phyloP scores from a whole-genome alignment of 306 rosid species.

The Trichosanthes cucumerina region DNA sequence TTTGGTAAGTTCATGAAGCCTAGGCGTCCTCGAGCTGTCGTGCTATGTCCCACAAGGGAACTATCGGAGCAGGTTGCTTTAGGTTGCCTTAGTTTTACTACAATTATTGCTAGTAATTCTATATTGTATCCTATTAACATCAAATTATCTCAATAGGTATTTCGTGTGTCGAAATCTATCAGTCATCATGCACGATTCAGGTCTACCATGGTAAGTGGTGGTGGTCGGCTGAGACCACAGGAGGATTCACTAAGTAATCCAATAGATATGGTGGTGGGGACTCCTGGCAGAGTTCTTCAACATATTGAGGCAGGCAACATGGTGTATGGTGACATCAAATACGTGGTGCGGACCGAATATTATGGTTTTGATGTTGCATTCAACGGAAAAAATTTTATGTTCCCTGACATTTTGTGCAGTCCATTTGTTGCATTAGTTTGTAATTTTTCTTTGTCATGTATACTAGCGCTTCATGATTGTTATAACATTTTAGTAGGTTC shows the following conservation, averaged over 20 bases:
- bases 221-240: constrained; percentile 82
- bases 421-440: not conserved
- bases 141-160: constrained; percentile 44
- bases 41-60: constrained; percentile 90
- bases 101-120: not conserved
- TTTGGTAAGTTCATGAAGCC: constrained; percentile 68
- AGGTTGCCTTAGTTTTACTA: not conserved
- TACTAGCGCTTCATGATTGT: constrained; percentile 3
- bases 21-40: constrained; percentile 83
- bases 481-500: constrained; percentile 42
- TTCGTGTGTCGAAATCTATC: constrained; percentile 79
- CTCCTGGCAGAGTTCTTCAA: constrained; percentile 93
- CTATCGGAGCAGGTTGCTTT: constrained; percentile 73
- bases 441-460: not conserved
- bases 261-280: constrained; percentile 84
- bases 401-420: not conserved
- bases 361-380: not conserved
- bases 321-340: constrained; percentile 85
- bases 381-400: not conserved
- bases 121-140: constrained; percentile 15
- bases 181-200: constrained; percentile 89
- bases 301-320: constrained; percentile 90
- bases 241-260: constrained; percentile 80
- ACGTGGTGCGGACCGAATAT: constrained; percentile 39
- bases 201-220: constrained; percentile 91